A percentile compares a stretch with the other conserved stretches of the same genome.
These are phyloP conservation scores for Diaporthe citri DNA, from an alignment of 2,329 filamentous ascomycete species.

Conservation along the genomic window DNA sequence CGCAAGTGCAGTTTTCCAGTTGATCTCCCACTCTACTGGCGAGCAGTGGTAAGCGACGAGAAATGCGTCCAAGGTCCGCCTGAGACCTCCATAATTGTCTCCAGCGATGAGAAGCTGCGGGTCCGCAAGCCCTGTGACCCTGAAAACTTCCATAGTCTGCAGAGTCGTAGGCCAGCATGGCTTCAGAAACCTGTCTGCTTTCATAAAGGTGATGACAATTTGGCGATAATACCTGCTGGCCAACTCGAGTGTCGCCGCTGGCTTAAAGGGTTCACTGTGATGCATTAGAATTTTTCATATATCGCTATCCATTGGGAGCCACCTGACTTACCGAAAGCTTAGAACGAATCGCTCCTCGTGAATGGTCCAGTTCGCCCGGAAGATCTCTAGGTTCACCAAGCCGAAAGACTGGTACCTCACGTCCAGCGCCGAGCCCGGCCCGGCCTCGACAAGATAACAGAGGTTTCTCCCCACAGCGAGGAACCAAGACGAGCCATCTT, in stretches of 20 bases:
- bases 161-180: slow-evolving; percentile 70
- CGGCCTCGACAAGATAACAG: slow-evolving; percentile 65
- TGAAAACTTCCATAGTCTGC: slow-evolving; percentile 65
- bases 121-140: slow-evolving; percentile 64
- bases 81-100: slow-evolving; percentile 66
- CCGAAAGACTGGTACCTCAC: slow-evolving; percentile 64
- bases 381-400: slow-evolving; percentile 63
- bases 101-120: slow-evolving; percentile 67
- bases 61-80: slow-evolving; percentile 67
- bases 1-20: slow-evolving; percentile 59
- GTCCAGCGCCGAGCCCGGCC: slow-evolving; percentile 60
- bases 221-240: slow-evolving; percentile 67
- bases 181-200: slow-evolving; percentile 67
- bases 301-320: neutral
- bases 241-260: slow-evolving; percentile 54
- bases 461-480: slow-evolving; percentile 66
- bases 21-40: slow-evolving; percentile 65
- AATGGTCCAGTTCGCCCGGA: slow-evolving; percentile 62
- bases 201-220: slow-evolving; percentile 67
- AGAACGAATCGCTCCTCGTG: slow-evolving; percentile 70
- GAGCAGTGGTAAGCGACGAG: slow-evolving; percentile 64
- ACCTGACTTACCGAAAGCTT: slow-evolving; percentile 59
- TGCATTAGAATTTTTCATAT: neutral
- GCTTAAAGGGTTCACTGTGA: slow-evolving; percentile 49
- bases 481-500: slow-evolving; percentile 66